Percentiles rank a stretch among this genome's conserved stretches.
Conservation (phyloP, 768 basidiomycete species). For the Mycena indigotica region DNA sequence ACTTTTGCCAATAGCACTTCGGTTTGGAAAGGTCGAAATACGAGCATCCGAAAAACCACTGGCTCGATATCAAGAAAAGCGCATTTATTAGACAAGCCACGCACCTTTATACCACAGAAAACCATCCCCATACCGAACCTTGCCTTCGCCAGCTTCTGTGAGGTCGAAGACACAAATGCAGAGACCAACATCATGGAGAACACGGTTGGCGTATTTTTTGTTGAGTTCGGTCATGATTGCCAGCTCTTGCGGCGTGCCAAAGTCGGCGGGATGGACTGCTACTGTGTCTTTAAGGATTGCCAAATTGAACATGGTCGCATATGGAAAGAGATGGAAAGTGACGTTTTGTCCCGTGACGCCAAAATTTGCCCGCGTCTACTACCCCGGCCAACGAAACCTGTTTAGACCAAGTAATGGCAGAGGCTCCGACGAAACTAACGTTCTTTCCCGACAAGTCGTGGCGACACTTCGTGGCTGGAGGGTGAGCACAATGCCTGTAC, state of each 20-base stretch:
- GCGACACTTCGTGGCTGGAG: slow-evolving; percentile 85
- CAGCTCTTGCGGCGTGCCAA: slow-evolving; percentile 73
- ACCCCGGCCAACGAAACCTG: no score
- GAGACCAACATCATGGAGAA: slow-evolving; percentile 88
- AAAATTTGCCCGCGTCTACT: background rate
- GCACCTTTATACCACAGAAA: slow-evolving; percentile 92
- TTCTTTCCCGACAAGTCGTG: slow-evolving; percentile 74
- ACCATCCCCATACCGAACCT: slow-evolving; percentile 92
- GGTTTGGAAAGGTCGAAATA: slow-evolving; percentile 88
- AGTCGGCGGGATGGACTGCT: slow-evolving; percentile 85
- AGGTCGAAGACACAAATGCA: slow-evolving; percentile 91
- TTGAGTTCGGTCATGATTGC: slow-evolving; percentile 87
- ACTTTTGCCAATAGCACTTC: slow-evolving; percentile 92
- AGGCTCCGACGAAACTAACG: slow-evolving; percentile 30
- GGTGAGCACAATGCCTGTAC: slow-evolving; percentile 50
- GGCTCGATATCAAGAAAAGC: no score
- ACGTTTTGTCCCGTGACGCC: background rate
- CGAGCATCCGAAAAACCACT: slow-evolving; percentile 89
- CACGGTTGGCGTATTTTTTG: slow-evolving; percentile 93
- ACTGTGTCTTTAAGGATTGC: slow-evolving; percentile 75
- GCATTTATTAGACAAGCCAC: background rate
- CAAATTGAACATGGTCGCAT: slow-evolving; percentile 44
- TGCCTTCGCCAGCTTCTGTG: slow-evolving; percentile 84
- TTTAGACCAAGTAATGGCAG: no score
- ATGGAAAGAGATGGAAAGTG: background rate